Base-by-base conservation (phyloP, 306 rosid species). In the Urtica urens region DNA sequence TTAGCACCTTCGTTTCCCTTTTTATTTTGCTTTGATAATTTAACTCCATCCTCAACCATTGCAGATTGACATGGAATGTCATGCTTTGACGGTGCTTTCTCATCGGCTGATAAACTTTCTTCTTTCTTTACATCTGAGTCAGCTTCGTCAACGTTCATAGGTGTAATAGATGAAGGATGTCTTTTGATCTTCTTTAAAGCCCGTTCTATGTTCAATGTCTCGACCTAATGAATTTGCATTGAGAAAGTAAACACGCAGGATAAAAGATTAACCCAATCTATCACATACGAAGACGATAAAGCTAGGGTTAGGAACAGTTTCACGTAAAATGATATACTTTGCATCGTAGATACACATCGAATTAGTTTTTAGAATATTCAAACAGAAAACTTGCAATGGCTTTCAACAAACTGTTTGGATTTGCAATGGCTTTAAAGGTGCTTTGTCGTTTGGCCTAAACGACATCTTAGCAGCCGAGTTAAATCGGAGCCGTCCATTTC, bases 181-280 rank as follows among this genome's bases (percentile, higher is more conserved):
- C 87, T 78, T 48, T 79, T 87, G 59, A 83, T 78, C 82, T 83
- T 83, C 64, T 33, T 63, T 10, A 80, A 68, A 34, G 81, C 87
- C 68, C 94, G 72, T 46, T 78, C 77, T 13, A 67, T 75, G 57
- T 67, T 75, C 47, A 72, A 66, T 47, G 61, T 45, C 46, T 84
- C 92, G 40, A 84, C 92, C 96, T 87, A 63, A 65, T 10, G 49
- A 57, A 28, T 41, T 10, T 58, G 34, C 18, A 15, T 61, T n/a
- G 27, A 46, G 15, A 63, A 5, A 60, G 46, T 25, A 26, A 53
- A 50, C 17, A 22, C 62, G 44, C 58, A 9, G 43, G 23, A 16
- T 26, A 51, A 58, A 19, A 46, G 38, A 53, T 10, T 16, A 10
- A 2, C 49, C 18, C 28, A 13, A 42, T 22, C 23, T 21, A 22